Conservation (phyloP, 129 eudicot species). For the Artemisia tridentata region DNA sequence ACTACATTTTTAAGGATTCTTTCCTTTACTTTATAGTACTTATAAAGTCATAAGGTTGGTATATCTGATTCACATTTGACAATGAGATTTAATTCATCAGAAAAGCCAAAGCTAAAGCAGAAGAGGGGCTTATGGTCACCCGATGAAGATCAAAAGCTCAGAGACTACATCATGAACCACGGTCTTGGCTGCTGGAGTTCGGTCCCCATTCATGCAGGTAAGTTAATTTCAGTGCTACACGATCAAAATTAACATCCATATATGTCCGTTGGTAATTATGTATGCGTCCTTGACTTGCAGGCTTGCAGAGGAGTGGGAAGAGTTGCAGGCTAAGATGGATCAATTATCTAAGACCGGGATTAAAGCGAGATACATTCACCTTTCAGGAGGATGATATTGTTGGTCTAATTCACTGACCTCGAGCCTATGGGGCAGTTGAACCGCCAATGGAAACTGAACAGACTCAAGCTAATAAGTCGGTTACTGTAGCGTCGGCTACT, state of each 20-base stretch:
- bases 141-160: constrained; percentile 74
- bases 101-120: constrained; percentile 51
- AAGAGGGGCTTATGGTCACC: constrained; percentile 43
- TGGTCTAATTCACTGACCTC: no score
- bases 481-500: no score
- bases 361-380: constrained; percentile 5
- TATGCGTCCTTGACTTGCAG: background rate
- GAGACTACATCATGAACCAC: constrained; percentile 52
- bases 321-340: constrained; percentile 9
- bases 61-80: background rate
- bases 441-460: no score
- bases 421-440: no score
- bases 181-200: constrained; percentile 87
- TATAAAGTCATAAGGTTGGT: background rate
- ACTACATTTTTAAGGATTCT: background rate
- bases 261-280: background rate
- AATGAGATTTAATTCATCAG: constrained; percentile 49
- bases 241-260: background rate
- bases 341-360: constrained; percentile 10
- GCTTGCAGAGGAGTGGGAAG: constrained; percentile 8
- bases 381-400: background rate
- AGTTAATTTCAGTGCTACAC: background rate
- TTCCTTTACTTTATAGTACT: background rate
- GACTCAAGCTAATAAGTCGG: no score
- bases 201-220: constrained; percentile 67